Evolutionary conservation across 2,329 filamentous ascomycete species (phyloP), one percentile per base, ranked within the genome.

Genomic region (Neurospora sp.): DNA sequence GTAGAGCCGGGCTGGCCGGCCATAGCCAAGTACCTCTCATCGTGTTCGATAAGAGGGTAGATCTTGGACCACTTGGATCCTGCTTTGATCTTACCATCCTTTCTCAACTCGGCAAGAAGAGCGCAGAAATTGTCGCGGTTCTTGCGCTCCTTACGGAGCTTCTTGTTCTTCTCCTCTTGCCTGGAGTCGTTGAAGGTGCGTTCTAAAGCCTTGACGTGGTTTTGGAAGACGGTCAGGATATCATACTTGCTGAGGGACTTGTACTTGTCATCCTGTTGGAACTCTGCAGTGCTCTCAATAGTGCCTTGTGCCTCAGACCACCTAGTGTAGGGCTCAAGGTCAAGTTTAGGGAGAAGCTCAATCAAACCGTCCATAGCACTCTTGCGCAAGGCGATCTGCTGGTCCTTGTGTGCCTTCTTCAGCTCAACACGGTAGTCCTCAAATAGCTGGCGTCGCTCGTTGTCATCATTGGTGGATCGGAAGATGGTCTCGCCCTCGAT

Each of bases 401-500:
- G 85, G 77, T 97, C 93, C 19, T 89, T 83, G 78, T 97, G 89
- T 7, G 86, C 83, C 79, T 93, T 96, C 80, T 92, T 95, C 62
- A 98, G 88, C 69, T 94, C 90, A 72, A 90, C 81, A 70, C 97
- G 89, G 81, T 99, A 99, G 79, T 98, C 96, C 77, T 97, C 92
- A 76, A 97, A 99, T 67, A 99, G 85, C 78, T 93, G 91, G 72
- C 92, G 90, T 70, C 94, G 90, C 83, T 98, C 96, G 70, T 88
- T 86, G 76, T 99, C 96, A 78, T 95, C 87, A 75, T 91, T 91
- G 62, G 94, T 95, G 38, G 93, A 95, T 76, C 93, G 91, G 83
- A 98, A 99, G 71, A 97, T 96, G 67, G 93, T 96, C 84, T 99
- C 96, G 67, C 91, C 91, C 80, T 98, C 93, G 73, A 99, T 93